Conservation (phyloP, 805 yeast genomes). For the Candida hispaniensis region DNA sequence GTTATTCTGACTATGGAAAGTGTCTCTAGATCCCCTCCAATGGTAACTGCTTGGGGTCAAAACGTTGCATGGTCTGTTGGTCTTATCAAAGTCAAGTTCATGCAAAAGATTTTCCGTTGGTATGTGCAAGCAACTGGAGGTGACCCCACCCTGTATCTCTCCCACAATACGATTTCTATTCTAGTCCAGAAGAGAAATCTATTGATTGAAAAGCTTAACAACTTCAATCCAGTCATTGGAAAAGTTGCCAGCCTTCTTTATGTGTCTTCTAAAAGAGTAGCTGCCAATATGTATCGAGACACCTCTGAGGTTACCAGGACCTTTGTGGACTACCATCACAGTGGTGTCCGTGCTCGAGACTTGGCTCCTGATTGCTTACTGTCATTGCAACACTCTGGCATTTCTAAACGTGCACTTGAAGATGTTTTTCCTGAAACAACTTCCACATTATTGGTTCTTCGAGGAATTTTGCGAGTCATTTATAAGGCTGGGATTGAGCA, state of each 20-base stretch:
- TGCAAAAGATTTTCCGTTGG: conserved; percentile 85
- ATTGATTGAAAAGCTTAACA: conserved; percentile 3
- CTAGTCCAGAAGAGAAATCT: conserved; percentile 46
- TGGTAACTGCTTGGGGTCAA: conserved; percentile 97
- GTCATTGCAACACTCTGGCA: too few relatives aligned
- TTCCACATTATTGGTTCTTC: conserved; percentile 45
- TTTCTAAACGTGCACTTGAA: conserved; percentile 11
- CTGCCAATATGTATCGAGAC: conserved; percentile 3
- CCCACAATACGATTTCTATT: conserved; percentile 49
- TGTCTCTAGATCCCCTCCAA: conserved; percentile 84
- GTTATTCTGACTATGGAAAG: conserved; percentile 95
- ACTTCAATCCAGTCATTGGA: conserved; percentile 8
- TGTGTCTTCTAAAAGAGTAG: conserved; percentile 4
- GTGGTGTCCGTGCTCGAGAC: conserved; percentile 9
- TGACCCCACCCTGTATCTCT: conserved; percentile 53
- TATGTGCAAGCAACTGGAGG: conserved; percentile 94
- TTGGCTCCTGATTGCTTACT: conserved; percentile 14
- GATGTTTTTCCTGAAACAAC: conserved; percentile 18
- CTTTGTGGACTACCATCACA: conserved; percentile 3
- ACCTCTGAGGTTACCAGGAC: conserved; percentile 1
- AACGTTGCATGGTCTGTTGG: conserved; percentile 97
- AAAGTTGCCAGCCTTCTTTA: conserved; percentile 8
- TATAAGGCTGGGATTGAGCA: conserved; percentile 67
- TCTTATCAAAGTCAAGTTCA: conserved; percentile 60
- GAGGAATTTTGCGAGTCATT: conserved; percentile 84